These are phyloP conservation scores for Macrolepiota fuliginosa DNA, from an alignment of 768 basidiomycete species.

Conservation along the genomic window DNA sequence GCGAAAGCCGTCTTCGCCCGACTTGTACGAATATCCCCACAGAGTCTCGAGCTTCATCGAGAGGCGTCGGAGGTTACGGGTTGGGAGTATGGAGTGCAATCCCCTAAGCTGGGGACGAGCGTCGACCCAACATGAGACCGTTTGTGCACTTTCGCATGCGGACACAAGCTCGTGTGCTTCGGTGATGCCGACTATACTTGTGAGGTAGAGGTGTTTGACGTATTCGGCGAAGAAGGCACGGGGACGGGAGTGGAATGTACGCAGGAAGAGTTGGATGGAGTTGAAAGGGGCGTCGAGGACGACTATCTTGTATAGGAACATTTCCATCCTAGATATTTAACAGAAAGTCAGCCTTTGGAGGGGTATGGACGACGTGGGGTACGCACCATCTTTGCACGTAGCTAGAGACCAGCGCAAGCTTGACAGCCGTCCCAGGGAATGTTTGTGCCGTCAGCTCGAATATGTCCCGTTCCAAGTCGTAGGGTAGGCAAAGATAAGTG, in stretches of 20 bases:
- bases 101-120: constrained; percentile 6
- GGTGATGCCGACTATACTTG: constrained; percentile 18
- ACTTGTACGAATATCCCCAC: constrained; percentile 7
- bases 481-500: constrained; percentile 21
- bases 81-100: constrained; percentile 7
- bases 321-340: constrained; percentile 26
- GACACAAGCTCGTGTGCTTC: constrained; percentile 22
- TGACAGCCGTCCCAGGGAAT: constrained; percentile 22
- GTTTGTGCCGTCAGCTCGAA: constrained; percentile 28
- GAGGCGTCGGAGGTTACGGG: constrained; percentile 17
- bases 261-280: constrained; percentile 23
- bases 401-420: constrained; percentile 24
- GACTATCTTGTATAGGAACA: constrained; percentile 29
- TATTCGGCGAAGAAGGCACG: constrained; percentile 26
- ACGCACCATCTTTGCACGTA: constrained; percentile 25
- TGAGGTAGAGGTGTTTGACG: constrained; percentile 26
- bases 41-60: constrained; percentile 22
- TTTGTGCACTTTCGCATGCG: constrained; percentile 23
- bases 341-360: background rate
- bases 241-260: constrained; percentile 26
- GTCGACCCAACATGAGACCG: constrained; percentile 27
- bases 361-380: background rate
- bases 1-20: constrained; percentile 4
- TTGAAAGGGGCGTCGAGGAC: constrained; percentile 21
- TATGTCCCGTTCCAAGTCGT: constrained; percentile 32